Percentiles rank a stretch among this genome's conserved stretches.
phyloP scores from a whole-genome alignment of 1,139 yeast species.

The Sugiyamaella japonica region DNA sequence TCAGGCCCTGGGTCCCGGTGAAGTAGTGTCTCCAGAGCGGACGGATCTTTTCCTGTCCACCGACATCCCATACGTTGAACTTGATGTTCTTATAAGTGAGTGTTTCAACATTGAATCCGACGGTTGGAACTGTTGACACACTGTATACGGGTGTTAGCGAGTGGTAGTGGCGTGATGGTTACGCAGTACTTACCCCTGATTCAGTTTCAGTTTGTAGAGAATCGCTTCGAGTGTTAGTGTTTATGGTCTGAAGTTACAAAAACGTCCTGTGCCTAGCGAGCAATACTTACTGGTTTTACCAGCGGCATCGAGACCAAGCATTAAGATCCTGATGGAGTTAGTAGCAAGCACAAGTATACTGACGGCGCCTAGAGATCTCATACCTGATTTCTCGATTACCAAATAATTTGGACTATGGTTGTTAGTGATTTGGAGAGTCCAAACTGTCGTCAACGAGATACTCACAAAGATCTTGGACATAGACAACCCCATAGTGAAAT shows the following conservation, averaged over 20 bases:
- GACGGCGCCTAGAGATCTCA: background rate
- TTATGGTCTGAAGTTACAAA: background rate
- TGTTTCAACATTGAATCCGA: constrained; percentile 92
- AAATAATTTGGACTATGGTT: constrained; percentile 46
- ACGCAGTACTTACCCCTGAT: constrained; percentile 49
- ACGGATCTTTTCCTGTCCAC: constrained; percentile 89
- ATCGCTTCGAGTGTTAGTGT: constrained; percentile 44
- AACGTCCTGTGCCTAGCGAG: background rate
- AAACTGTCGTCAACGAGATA: constrained; percentile 6
- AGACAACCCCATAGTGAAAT: constrained; percentile 47
- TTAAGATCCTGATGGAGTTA: constrained; percentile 56
- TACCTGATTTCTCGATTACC: constrained; percentile 46
- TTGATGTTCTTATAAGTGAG: constrained; percentile 83
- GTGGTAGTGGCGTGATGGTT: no score
- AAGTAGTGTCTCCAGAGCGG: constrained; percentile 95
- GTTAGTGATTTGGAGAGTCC: background rate
- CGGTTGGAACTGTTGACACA: constrained; percentile 86
- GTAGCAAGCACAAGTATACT: background rate
- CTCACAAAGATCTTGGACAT: constrained; percentile 49
- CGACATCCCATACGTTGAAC: constrained; percentile 96
- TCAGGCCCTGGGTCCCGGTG: constrained; percentile 91
- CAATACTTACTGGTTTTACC: constrained; percentile 70
- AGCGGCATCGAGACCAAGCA: constrained; percentile 91
- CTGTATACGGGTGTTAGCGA: constrained; percentile 28
- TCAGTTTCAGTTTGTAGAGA: constrained; percentile 68